A percentile compares a stretch with the other conserved stretches of the same genome.
These are phyloP conservation scores for Malassezia obtusa DNA, from an alignment of 1,284 basidiomycete species.

Conservation along the genomic window DNA sequence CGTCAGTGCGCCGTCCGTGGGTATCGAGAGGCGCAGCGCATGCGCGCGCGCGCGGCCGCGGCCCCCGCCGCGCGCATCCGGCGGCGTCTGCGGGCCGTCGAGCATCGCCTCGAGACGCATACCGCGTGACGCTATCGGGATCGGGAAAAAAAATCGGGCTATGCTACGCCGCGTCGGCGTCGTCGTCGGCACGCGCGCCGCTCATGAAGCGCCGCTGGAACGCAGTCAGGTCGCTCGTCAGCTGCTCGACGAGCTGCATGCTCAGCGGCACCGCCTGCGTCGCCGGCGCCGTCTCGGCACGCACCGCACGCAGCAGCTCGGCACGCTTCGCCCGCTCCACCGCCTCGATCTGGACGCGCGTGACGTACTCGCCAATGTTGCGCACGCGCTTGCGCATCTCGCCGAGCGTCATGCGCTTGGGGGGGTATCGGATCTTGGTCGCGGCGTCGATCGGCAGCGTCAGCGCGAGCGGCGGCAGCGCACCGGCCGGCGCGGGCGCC, in stretches of 20 bases:
- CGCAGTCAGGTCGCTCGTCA: slow-evolving; percentile 37
- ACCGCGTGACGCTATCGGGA: background rate
- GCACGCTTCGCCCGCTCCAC: slow-evolving; percentile 46
- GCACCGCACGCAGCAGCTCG: slow-evolving; percentile 43
- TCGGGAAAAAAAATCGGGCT: background rate
- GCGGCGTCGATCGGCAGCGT: slow-evolving; percentile 60
- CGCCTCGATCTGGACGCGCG: slow-evolving; percentile 49
- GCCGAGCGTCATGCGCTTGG: slow-evolving; percentile 80
- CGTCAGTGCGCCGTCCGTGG: slow-evolving; percentile 14
- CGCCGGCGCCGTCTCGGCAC: background rate
- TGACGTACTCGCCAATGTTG: slow-evolving; percentile 76
- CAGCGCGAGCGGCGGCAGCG: slow-evolving; percentile 26
- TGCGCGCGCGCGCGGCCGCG: too few relatives aligned
- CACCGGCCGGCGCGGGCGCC: slow-evolving; percentile 3
- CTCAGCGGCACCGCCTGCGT: slow-evolving; percentile 22
- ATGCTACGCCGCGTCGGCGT: background rate
- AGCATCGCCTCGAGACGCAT: too few relatives aligned
- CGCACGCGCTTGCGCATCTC: slow-evolving; percentile 96
- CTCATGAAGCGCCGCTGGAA: slow-evolving; percentile 32
- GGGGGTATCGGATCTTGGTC: slow-evolving; percentile 85
- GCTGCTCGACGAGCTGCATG: slow-evolving; percentile 42
- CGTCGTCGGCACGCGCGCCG: background rate
- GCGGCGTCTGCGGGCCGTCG: too few relatives aligned
- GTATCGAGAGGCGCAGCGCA: too few relatives aligned
- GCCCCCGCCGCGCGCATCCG: too few relatives aligned